Percentiles rank a stretch among this genome's conserved stretches.
Evolutionary conservation across 2,329 filamentous ascomycete species (phyloP).

Genomic region (Geosmithia flava): DNA sequence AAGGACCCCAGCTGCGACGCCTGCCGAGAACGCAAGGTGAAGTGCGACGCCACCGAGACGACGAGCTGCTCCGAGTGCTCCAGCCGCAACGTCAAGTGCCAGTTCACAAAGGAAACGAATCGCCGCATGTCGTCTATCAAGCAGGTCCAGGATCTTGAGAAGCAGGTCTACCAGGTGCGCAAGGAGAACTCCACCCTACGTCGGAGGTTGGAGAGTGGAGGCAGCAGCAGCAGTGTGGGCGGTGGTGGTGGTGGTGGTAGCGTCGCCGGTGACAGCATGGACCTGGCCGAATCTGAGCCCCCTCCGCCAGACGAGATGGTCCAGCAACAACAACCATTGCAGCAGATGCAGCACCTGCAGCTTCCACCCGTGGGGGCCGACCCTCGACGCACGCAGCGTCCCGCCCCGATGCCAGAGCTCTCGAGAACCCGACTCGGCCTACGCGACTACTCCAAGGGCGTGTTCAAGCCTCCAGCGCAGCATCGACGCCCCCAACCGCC

Average conservation of each 20-base stretch:
- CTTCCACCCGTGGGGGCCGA: conserved; percentile 55
- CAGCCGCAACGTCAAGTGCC: conserved; percentile 91
- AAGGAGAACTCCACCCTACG: conserved; percentile 68
- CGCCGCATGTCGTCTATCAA: conserved; percentile 98
- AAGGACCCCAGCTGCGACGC: conserved; percentile 98
- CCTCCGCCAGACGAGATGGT: conserved; percentile 25
- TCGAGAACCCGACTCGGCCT: conserved; percentile 61
- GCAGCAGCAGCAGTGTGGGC: neutral
- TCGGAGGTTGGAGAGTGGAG: conserved; percentile 43
- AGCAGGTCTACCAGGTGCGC: conserved; percentile 69
- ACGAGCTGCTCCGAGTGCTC: conserved; percentile 95
- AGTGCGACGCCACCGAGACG: conserved; percentile 94
- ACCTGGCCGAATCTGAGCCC: conserved; percentile 21
- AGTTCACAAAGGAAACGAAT: conserved; percentile 99
- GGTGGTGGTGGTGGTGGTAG: neutral
- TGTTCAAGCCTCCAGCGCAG: conserved; percentile 66
- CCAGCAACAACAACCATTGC: too few relatives aligned
- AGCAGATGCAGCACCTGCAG: conserved; percentile 35
- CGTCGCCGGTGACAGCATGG: conserved; percentile 16
- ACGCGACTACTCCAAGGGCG: conserved; percentile 59
- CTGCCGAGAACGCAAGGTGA: conserved; percentile 74
- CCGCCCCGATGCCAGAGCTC: conserved; percentile 54
- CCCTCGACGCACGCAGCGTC: conserved; percentile 49
- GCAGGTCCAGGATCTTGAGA: conserved; percentile 94
- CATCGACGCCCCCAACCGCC: conserved; percentile 40